Conservation (phyloP, 2,329 filamentous ascomycete species). For the Aspergillus hiratsukae region DNA sequence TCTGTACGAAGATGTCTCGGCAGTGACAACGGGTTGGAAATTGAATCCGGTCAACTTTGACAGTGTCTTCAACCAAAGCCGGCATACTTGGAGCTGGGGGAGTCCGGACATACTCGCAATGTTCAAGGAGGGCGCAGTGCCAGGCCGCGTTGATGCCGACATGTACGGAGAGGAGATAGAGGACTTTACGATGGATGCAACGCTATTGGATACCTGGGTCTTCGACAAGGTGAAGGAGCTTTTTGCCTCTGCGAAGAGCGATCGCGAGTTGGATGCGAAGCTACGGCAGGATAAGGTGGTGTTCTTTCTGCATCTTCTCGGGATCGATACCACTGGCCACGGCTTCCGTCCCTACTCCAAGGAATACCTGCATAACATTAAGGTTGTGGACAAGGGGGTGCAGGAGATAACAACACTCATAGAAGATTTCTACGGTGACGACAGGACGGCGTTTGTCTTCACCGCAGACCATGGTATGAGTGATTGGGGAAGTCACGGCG, state of each 20-base stretch:
- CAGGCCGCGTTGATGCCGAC: constrained; percentile 80
- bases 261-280: constrained; percentile 67
- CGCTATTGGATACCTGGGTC: constrained; percentile 84
- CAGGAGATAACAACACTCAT: constrained; percentile 76
- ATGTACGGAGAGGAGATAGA: constrained; percentile 80
- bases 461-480: constrained; percentile 99
- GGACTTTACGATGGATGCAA: constrained; percentile 81
- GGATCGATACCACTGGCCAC: constrained; percentile 87
- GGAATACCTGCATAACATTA: constrained; percentile 91
- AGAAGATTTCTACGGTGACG: constrained; percentile 77
- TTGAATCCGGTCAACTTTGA: constrained; percentile 97
- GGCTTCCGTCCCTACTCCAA: constrained; percentile 83
- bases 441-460: constrained; percentile 89
- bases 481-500: constrained; percentile 97
- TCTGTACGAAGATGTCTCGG: constrained; percentile 94
- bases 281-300: constrained; percentile 81
- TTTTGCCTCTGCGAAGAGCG: constrained; percentile 73
- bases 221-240: constrained; percentile 89
- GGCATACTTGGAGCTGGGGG: constrained; percentile 98
- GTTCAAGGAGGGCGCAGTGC: constrained; percentile 90
- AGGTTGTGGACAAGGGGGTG: constrained; percentile 88
- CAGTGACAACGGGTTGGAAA: constrained; percentile 97
- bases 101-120: constrained; percentile 96
- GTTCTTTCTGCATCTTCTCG: constrained; percentile 91
- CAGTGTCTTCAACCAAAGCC: constrained; percentile 94